These are phyloP conservation scores for Rhizopogon parksii DNA, from an alignment of 1,284 basidiomycete species.

Conservation along the genomic window DNA sequence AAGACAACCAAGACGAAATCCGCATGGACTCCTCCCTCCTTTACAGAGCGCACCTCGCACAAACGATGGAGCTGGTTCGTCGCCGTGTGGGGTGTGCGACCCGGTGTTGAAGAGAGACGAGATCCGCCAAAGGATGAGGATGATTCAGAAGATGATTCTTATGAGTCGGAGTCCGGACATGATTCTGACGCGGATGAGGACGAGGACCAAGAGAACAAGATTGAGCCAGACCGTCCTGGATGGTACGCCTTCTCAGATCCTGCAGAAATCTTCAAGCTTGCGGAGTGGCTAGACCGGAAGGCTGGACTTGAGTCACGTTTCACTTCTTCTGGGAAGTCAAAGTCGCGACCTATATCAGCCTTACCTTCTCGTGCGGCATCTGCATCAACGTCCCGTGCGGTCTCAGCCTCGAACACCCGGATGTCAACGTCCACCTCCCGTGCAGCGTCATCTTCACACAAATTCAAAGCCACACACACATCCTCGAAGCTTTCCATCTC, in stretches of 20 bases:
- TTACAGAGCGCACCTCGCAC: constrained; percentile 41
- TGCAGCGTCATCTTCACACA: not conserved
- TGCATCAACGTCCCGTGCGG: not conserved
- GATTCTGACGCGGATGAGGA: constrained; percentile 27
- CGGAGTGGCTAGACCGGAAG: constrained; percentile 54
- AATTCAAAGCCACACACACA: not conserved
- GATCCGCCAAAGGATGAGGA: constrained; percentile 2
- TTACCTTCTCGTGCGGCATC: not conserved
- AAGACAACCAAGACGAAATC: constrained; percentile 20
- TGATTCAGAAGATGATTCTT: constrained; percentile 12
- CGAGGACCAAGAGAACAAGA: constrained; percentile 28
- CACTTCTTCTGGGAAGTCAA: not conserved
- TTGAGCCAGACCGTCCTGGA: constrained; percentile 15
- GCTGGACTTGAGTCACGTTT: constrained; percentile 31
- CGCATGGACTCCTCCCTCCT: constrained; percentile 36
- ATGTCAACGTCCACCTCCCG: not conserved
- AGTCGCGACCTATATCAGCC: not conserved
- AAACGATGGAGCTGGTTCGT: constrained; percentile 67
- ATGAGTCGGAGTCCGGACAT: constrained; percentile 20
- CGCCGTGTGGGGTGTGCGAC: constrained; percentile 60
- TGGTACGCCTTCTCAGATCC: constrained; percentile 75
- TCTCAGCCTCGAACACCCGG: not conserved
- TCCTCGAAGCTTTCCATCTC: not conserved
- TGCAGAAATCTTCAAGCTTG: constrained; percentile 55
- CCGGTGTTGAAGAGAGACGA: constrained; percentile 26